phyloP scores from a whole-genome alignment of 2,329 filamentous ascomycete genomes.

The Colletotrichum sp. region DNA sequence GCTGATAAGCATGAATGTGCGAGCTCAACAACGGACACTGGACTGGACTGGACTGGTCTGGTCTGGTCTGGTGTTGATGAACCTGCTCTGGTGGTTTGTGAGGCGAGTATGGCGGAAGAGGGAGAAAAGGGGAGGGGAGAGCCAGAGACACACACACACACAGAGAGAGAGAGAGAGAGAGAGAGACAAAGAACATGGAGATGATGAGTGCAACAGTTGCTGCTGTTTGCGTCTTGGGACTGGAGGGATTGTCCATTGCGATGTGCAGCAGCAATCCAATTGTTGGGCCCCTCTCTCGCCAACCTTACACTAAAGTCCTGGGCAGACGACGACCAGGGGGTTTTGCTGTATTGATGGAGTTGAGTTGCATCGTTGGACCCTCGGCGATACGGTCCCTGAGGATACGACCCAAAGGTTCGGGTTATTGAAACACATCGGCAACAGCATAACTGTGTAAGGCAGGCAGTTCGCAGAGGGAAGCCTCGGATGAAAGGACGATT shows the following conservation, averaged over 20 bases:
- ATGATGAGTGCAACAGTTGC: not conserved
- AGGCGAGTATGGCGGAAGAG: not conserved
- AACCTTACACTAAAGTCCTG: not conserved
- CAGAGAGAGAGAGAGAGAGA: no score
- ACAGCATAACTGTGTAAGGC: not conserved
- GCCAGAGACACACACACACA: not conserved
- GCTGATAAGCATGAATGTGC: conserved; percentile 7
- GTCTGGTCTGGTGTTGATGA: not conserved
- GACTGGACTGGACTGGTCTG: not conserved
- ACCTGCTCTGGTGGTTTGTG: not conserved
- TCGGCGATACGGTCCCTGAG: not conserved
- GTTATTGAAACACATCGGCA: not conserved
- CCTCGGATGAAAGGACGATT: not conserved
- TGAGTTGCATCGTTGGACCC: not conserved
- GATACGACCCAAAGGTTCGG: conserved; percentile 8
- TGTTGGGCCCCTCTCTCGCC: not conserved
- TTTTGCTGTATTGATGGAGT: not conserved
- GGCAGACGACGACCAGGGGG: not conserved
- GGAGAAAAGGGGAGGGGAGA: not conserved
- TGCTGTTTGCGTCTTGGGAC: not conserved
- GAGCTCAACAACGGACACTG: not conserved
- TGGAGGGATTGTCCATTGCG: not conserved
- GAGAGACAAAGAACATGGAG: not conserved
- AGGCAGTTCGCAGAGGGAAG: not conserved
- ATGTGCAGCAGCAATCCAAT: not conserved